Conservation (phyloP, 148 eudicot species). For the Silene latifolia region DNA sequence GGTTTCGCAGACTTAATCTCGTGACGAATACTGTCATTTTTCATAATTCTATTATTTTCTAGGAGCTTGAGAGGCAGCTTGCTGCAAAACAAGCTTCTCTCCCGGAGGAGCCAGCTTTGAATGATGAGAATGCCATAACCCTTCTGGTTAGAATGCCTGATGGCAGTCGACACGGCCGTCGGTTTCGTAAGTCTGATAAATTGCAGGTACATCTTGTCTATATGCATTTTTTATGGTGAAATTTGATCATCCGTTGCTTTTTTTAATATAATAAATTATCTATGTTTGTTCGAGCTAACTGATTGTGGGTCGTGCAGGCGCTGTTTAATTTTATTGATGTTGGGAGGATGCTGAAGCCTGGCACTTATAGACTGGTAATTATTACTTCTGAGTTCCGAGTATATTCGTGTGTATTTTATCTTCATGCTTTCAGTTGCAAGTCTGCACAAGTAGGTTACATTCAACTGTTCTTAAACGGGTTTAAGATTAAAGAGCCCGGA, state of each 20-base stretch:
- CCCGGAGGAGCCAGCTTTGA: slow-evolving; percentile 77
- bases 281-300: slow-evolving; percentile 15
- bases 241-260: background rate
- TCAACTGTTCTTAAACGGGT: background rate
- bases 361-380: slow-evolving; percentile 83
- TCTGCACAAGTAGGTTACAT: no score
- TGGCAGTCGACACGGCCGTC: slow-evolving; percentile 82
- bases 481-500: no score
- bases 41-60: background rate
- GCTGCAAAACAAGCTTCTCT: slow-evolving; percentile 95
- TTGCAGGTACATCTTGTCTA: slow-evolving; percentile 57
- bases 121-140: slow-evolving; percentile 73
- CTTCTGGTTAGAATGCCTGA: slow-evolving; percentile 95
- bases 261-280: background rate
- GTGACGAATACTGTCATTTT: background rate
- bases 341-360: slow-evolving; percentile 75
- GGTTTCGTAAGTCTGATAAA: slow-evolving; percentile 74
- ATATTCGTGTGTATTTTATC: background rate
- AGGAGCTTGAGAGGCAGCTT: slow-evolving; percentile 92
- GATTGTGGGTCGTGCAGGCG: slow-evolving; percentile 41
- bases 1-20: background rate
- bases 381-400: background rate
- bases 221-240: background rate
- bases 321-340: slow-evolving; percentile 89
- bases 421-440: no score